Evolutionary conservation across 2,329 filamentous ascomycete species (phyloP), one percentile per base, ranked within the genome.

Genomic region (Helotiales sp.): DNA sequence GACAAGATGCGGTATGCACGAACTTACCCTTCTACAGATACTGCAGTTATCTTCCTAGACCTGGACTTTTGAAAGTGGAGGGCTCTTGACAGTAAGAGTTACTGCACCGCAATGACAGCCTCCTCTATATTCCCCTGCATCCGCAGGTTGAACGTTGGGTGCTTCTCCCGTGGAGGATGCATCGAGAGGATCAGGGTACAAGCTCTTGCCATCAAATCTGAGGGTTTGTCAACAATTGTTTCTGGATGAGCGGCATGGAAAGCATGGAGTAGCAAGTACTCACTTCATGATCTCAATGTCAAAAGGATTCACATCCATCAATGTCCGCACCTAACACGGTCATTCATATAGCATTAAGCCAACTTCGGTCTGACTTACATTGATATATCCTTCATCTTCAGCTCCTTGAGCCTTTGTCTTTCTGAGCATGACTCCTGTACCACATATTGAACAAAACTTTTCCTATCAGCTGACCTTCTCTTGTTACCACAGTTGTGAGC

Each of bases 371-470:
- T 17, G 19, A 40, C 36, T 40, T 15, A 40, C 36, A 19, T 40
- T 40, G 2, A 40, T 10, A 40, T 40, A 40, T 5, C 17, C 17
- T 17, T 40, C 36, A 7, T 40, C 36, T 19, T 40, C 9, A 15
- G 17, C 36, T 4, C 15, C 10, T 4, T 15, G 36, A 17, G 36
- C 15, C 17, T 12, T 3, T 7, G 19, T 40, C 36, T 19, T 40
- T 10, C 36, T 40, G 30, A 31, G 30, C 55, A 78, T 60, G 15
- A 81, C 56, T 1, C 73, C 68, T 5, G 74, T 77, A 30, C 77
- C 79, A 60, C 81, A 84, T 1, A 65, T 74, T 7, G 75, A 64
- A 61, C 81, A 84, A 63, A 82, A 83, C 79, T 81, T 19, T 17
- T 40, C 17, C 51, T 27, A 46, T 10, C 25, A 51, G 42, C 36